phyloP scores from a whole-genome alignment of 2,329 filamentous ascomycete species.

The Seiridium cupressi region DNA sequence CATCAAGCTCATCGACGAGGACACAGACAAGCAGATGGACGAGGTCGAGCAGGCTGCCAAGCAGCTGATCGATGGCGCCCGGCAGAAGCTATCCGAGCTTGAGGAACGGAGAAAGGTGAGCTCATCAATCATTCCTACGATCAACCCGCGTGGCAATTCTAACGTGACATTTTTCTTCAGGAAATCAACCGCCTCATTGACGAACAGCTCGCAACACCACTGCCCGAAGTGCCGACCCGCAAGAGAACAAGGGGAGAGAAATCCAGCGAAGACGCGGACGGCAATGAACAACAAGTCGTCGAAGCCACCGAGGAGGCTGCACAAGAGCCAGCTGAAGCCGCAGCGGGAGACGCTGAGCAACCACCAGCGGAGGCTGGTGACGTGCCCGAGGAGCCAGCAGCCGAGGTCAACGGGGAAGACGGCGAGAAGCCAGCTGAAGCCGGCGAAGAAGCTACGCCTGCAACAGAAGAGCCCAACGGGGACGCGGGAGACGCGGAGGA shows the following conservation, averaged over 20 bases:
- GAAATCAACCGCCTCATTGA: slow-evolving; percentile 42
- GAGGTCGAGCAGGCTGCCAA: slow-evolving; percentile 29
- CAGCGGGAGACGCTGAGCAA: background rate
- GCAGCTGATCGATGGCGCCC: slow-evolving; percentile 27
- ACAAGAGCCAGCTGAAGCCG: background rate
- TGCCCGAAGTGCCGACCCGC: slow-evolving; percentile 25
- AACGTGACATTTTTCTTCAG: slow-evolving; percentile 16
- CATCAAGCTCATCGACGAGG: slow-evolving; percentile 28
- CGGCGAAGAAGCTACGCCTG: background rate
- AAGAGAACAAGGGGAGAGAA: slow-evolving; percentile 12
- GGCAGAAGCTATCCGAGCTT: slow-evolving; percentile 28
- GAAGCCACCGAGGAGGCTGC: background rate
- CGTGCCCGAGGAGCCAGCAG: background rate
- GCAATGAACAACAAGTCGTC: background rate
- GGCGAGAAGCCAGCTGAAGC: background rate
- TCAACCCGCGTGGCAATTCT: background rate
- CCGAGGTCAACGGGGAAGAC: too few relatives aligned
- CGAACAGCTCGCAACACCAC: slow-evolving; percentile 33
- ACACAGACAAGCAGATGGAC: slow-evolving; percentile 33
- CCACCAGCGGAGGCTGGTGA: background rate
- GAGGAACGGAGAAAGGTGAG: slow-evolving; percentile 32
- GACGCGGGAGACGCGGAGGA: background rate
- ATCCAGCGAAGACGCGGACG: background rate
- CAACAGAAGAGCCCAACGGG: background rate
- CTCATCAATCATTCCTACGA: background rate